These are phyloP conservation scores for Colletotrichum tabaci DNA, from an alignment of 2,329 filamentous ascomycete species.

Conservation along the genomic window DNA sequence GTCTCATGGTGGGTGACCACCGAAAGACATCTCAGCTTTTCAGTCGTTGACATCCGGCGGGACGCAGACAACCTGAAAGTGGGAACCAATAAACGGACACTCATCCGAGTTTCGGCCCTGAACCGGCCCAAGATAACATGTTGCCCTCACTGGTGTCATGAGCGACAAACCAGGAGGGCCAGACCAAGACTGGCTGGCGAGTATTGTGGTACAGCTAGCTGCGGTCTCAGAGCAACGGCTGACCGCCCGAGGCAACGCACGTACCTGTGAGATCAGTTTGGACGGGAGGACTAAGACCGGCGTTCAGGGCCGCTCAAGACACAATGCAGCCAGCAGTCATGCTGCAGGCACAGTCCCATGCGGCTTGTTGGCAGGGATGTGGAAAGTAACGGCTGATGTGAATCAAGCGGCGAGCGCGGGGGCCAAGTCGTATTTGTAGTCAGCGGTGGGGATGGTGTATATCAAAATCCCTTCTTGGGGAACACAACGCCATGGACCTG, in stretches of 20 bases:
- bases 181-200: slow-evolving; percentile 9
- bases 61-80: neutral
- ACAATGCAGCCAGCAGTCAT: slow-evolving; percentile 13
- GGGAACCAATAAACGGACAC: neutral
- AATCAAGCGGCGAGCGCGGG: neutral
- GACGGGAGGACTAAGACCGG: slow-evolving; percentile 35
- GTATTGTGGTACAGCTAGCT: slow-evolving; percentile 32
- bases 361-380: slow-evolving; percentile 23
- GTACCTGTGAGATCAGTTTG: slow-evolving; percentile 21
- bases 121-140: neutral
- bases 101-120: slow-evolving; percentile 27
- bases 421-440: slow-evolving; percentile 24
- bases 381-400: neutral
- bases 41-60: neutral
- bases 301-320: slow-evolving; percentile 33
- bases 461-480: neutral
- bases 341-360: slow-evolving; percentile 27
- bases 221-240: slow-evolving; percentile 33
- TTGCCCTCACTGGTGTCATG: neutral
- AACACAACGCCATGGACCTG: neutral
- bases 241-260: slow-evolving; percentile 20
- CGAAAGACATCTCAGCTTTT: neutral
- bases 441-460: neutral
- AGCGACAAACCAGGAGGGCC: slow-evolving; percentile 3
- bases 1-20: neutral